phyloP scores from a whole-genome alignment of 179 eudicot genomes.

The Actinidia chinensis region DNA sequence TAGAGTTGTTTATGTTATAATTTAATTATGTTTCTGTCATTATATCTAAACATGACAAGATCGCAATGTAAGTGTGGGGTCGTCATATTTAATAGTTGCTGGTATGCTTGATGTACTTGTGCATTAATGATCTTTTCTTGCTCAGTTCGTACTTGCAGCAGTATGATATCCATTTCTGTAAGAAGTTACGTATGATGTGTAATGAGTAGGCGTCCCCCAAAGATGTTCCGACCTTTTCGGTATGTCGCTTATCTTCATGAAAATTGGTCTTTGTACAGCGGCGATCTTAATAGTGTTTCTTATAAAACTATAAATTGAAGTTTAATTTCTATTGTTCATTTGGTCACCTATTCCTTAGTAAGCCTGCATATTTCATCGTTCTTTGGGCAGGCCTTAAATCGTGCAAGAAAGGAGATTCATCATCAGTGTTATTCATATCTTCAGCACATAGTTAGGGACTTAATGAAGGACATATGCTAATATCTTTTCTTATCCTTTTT shows the following conservation, averaged over 20 bases:
- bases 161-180: constrained; percentile 69
- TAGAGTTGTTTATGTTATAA: not conserved
- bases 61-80: not conserved
- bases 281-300: not conserved
- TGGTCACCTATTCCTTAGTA: not conserved
- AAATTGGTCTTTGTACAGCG: not conserved
- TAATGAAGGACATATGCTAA: too few relatives aligned
- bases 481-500: too few relatives aligned
- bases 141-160: constrained; percentile 85
- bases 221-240: constrained; percentile 94
- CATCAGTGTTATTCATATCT: too few relatives aligned
- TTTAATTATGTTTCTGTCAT: not conserved
- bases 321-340: too few relatives aligned
- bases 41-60: not conserved
- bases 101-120: not conserved
- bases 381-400: constrained; percentile 69
- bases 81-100: constrained; percentile 7
- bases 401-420: constrained; percentile 92
- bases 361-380: constrained; percentile 11
- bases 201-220: constrained; percentile 84
- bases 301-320: not conserved
- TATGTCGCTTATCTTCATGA: constrained; percentile 29
- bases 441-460: too few relatives aligned
- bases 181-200: constrained; percentile 75
- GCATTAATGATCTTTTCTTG: not conserved